These are phyloP conservation scores for Asterophora parasitica DNA, from an alignment of 768 basidiomycete genomes.

Conservation along the genomic window DNA sequence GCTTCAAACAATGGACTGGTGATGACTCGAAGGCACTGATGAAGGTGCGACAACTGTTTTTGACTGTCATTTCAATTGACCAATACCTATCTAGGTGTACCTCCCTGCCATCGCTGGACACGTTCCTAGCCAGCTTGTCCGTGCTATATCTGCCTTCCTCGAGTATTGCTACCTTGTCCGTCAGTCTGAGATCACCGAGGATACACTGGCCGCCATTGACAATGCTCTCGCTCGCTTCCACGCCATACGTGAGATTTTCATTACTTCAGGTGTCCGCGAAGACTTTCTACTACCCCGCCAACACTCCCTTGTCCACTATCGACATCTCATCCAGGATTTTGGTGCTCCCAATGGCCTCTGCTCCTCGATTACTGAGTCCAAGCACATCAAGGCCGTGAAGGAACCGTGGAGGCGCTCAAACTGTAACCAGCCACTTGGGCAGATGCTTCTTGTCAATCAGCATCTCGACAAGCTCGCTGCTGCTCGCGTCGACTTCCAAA, in stretches of 20 bases:
- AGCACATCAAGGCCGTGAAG: too few relatives aligned
- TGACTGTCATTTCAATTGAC: too few relatives aligned
- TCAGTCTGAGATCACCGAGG: not conserved
- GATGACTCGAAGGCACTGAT: slow-evolving; percentile 25
- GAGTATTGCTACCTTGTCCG: not conserved
- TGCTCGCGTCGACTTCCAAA: not conserved
- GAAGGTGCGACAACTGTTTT: slow-evolving; percentile 21
- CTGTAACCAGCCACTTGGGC: slow-evolving; percentile 3
- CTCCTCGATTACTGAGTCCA: too few relatives aligned
- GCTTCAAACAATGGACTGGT: not conserved
- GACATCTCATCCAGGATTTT: slow-evolving; percentile 4
- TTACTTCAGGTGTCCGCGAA: not conserved
- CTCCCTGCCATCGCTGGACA: not conserved
- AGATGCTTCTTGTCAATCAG: slow-evolving; percentile 11
- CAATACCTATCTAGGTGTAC: not conserved
- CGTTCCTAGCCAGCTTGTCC: not conserved
- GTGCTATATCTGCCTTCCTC: not conserved
- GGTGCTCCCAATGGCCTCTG: slow-evolving; percentile 3
- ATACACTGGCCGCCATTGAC: not conserved
- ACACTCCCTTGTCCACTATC: slow-evolving; percentile 5
- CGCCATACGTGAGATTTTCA: not conserved
- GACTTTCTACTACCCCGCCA: slow-evolving; percentile 4
- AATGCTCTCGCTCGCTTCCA: not conserved
- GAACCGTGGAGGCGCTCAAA: not conserved
- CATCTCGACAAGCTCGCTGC: slow-evolving; percentile 10